These are phyloP conservation scores for Xerocomus spinulosus DNA, from an alignment of 768 basidiomycete species.

Conservation along the genomic window DNA sequence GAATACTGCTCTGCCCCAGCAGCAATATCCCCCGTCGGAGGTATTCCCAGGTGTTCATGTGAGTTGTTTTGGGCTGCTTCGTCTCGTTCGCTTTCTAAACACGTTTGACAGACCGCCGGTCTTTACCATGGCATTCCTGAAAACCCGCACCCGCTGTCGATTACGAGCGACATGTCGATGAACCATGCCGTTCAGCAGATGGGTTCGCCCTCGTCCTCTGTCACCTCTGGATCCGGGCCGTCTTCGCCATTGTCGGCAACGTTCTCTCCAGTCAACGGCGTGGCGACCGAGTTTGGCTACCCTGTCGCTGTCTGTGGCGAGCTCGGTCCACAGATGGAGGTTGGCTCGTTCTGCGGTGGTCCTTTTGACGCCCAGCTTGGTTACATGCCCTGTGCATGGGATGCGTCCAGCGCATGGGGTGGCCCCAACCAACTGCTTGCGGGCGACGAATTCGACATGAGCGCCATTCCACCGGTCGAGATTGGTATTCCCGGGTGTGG, in stretches of 20 bases:
- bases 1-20: conserved; percentile 39
- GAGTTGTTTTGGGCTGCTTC: conserved; percentile 23
- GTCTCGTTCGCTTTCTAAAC: too few species aligned
- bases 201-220: conserved; percentile 48
- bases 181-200: conserved; percentile 42
- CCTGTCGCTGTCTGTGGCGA: conserved; percentile 17
- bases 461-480: conserved; percentile 60
- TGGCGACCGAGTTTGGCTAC: conserved; percentile 20
- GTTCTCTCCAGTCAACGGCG: conserved; percentile 40
- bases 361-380: conserved; percentile 26
- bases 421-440: conserved; percentile 37
- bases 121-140: conserved; percentile 49
- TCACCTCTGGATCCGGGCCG: conserved; percentile 45
- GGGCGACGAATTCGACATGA: conserved; percentile 65
- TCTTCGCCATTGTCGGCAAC: conserved; percentile 47
- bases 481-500: conserved; percentile 50
- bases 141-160: conserved; percentile 41
- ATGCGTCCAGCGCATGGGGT: conserved; percentile 30
- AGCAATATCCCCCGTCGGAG: conserved; percentile 32
- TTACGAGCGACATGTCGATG: conserved; percentile 34
- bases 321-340: conserved; percentile 9
- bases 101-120: conserved; percentile 39
- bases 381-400: conserved; percentile 33
- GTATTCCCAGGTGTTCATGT: conserved; percentile 37
- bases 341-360: conserved; percentile 15